phyloP scores from a whole-genome alignment of 495 filamentous ascomycete species.

The Bacidia rubella region DNA sequence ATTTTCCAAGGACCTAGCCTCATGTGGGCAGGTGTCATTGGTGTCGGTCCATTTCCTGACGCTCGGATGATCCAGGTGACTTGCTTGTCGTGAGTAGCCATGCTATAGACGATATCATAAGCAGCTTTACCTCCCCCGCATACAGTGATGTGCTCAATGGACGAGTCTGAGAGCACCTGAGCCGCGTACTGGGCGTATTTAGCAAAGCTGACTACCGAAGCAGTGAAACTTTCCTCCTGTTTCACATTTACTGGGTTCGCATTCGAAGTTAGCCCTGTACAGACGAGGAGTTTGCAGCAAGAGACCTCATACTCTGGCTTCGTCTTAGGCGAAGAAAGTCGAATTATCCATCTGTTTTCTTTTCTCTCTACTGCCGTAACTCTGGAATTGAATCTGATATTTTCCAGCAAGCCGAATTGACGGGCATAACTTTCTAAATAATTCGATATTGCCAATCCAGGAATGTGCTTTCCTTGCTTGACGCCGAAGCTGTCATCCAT shows the following conservation, averaged over 20 bases:
- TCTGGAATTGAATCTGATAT: conserved; percentile 38
- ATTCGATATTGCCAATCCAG: conserved; percentile 47
- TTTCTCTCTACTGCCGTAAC: conserved; percentile 40
- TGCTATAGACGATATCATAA: conserved; percentile 63
- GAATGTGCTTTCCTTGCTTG: conserved; percentile 49
- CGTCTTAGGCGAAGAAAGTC: neutral
- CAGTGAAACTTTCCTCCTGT: conserved; percentile 37
- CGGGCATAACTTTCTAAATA: conserved; percentile 55
- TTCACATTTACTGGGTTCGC: conserved; percentile 39
- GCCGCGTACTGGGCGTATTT: conserved; percentile 37
- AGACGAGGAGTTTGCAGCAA: conserved; percentile 50
- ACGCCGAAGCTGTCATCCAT: conserved; percentile 53
- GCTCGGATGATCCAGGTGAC: conserved; percentile 72
- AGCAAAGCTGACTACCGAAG: conserved; percentile 49
- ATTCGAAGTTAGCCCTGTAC: conserved; percentile 54
- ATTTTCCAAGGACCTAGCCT: conserved; percentile 45
- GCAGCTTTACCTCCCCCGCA: conserved; percentile 64
- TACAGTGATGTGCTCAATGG: conserved; percentile 38
- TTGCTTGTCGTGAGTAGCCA: conserved; percentile 46
- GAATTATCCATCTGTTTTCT: conserved; percentile 30
- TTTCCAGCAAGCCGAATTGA: conserved; percentile 39
- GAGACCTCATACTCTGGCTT: conserved; percentile 22
- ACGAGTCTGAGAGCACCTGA: conserved; percentile 21
- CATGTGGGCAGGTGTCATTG: conserved; percentile 47
- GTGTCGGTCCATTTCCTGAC: conserved; percentile 58